Evolutionary conservation across 2,329 filamentous ascomycete species (phyloP).

Genomic region (Hypoxylon sp.): DNA sequence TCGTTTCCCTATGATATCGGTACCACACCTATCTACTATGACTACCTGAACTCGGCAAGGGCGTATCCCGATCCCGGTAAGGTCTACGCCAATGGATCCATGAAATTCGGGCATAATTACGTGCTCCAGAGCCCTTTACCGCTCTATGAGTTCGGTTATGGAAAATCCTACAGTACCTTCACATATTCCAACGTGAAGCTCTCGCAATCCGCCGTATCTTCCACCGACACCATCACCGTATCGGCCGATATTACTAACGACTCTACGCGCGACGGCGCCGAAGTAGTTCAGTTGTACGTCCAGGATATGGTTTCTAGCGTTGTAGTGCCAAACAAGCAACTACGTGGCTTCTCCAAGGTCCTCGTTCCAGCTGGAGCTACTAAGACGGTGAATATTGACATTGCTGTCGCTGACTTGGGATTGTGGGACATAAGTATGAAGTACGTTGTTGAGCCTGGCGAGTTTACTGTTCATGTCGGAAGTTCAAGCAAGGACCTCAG

Average conservation of each 20-base stretch:
- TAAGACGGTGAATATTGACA: conserved; percentile 63
- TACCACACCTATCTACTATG: conserved; percentile 78
- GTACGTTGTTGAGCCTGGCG: conserved; percentile 81
- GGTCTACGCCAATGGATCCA: conserved; percentile 69
- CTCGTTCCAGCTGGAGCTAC: conserved; percentile 72
- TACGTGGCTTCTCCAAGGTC: conserved; percentile 79
- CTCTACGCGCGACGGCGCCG: conserved; percentile 69
- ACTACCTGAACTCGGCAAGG: conserved; percentile 78
- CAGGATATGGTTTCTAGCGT: conserved; percentile 74
- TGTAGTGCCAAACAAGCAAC: conserved; percentile 74
- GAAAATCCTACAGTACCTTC: conserved; percentile 76
- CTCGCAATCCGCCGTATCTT: conserved; percentile 63
- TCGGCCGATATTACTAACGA: conserved; percentile 75
- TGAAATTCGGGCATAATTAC: conserved; percentile 76
- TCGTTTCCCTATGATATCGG: conserved; percentile 78
- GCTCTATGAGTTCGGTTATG: conserved; percentile 77
- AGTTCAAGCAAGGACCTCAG: conserved; percentile 70
- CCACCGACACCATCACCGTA: conserved; percentile 69
- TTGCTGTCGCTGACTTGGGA: conserved; percentile 66
- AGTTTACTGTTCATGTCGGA: conserved; percentile 76
- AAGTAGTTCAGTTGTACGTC: conserved; percentile 79
- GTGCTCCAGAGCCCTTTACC: conserved; percentile 72
- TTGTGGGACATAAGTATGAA: conserved; percentile 73
- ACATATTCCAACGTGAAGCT: conserved; percentile 69
- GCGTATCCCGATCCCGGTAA: conserved; percentile 67